Evolutionary conservation across 2,329 filamentous ascomycete genomes (phyloP), one percentile per base, ranked within the genome.

Genomic region (Xylariaceae sp.): DNA sequence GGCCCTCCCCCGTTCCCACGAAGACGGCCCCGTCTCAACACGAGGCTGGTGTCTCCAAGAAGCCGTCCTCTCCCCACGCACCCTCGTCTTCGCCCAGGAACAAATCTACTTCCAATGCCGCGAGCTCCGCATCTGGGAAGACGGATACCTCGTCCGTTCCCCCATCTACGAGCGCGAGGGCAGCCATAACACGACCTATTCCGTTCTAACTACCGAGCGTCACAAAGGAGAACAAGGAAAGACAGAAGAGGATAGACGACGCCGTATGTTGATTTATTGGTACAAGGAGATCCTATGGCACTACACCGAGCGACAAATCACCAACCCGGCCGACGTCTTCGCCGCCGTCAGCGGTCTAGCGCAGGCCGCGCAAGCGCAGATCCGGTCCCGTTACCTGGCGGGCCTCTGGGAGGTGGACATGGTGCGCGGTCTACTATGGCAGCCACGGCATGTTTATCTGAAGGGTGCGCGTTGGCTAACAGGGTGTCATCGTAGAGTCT

Each of bases 31-130:
- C 2, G 35, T 60, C 5, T 47, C 53, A 5, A 17, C 39, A 1
- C 61, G 66, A 4, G 67, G 61, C 18, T 68, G 67, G 67, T 68
- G 67, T 53, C 65, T 64, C 13, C 66, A 68, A 51, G 67, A 68
- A 48, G 56, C 45, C 2, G 45, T 65, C 10, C 53, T 68, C 5
- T 65, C 63, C 10, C 48, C 56, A 4, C 63, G 66, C 17, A 39
- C 53, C 1, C 52, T 68, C 2, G n/a, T 64, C 4, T 68, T 64
- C 41, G 65, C 52, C 10, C 17, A 11, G 3, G 59, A 65, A 41
- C 61, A 60, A 41, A 3, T 68, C 18, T 18, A 3, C 41, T 68
- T 66, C 55, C 58, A 55, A 3, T 69, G 67, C 37, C 65, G 61
- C 18, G 59, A 60, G 13, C 13, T 56, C 0, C 23, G 30, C 0